phyloP scores from a whole-genome alignment of 2,329 filamentous ascomycete species.

The Furcasterigmium sp. region DNA sequence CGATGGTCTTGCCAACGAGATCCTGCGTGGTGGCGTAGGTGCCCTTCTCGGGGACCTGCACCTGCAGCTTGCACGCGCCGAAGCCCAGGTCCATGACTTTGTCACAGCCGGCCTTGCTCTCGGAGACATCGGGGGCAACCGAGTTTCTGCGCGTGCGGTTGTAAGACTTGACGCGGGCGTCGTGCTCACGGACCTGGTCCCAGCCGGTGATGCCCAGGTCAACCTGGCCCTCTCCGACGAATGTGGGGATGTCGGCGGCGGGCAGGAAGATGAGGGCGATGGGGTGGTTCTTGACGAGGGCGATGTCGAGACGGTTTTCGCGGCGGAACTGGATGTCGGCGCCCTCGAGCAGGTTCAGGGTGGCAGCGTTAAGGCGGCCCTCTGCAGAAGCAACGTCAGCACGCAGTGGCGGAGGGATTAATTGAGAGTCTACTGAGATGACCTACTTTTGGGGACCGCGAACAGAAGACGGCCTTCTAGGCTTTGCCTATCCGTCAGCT shows the following conservation, averaged over 20 bases:
- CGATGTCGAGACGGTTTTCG: constrained; percentile 93
- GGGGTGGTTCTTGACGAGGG: constrained; percentile 92
- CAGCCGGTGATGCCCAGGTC: constrained; percentile 92
- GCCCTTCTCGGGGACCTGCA: constrained; percentile 92
- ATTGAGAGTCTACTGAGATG: too few species aligned
- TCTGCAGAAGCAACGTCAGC: constrained; percentile 47
- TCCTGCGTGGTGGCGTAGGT: constrained; percentile 63
- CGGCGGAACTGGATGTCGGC: constrained; percentile 96
- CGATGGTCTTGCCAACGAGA: constrained; percentile 86
- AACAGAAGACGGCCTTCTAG: constrained; percentile 91
- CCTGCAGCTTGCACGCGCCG: constrained; percentile 85
- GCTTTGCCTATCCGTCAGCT: constrained; percentile 38
- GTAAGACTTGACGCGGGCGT: constrained; percentile 52
- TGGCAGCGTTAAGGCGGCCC: constrained; percentile 84
- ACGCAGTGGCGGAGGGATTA: background rate
- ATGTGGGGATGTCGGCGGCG: constrained; percentile 94
- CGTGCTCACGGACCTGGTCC: constrained; percentile 90
- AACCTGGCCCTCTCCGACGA: constrained; percentile 90
- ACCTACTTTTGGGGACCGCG: constrained; percentile 95
- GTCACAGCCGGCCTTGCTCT: constrained; percentile 60
- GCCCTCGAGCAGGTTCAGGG: constrained; percentile 85
- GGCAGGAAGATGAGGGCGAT: constrained; percentile 96
- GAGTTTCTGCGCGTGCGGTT: constrained; percentile 44
- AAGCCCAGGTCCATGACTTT: constrained; percentile 89
- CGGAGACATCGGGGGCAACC: constrained; percentile 36